Conservation (phyloP, 441 rosid species). For the Oxalis stricta region DNA sequence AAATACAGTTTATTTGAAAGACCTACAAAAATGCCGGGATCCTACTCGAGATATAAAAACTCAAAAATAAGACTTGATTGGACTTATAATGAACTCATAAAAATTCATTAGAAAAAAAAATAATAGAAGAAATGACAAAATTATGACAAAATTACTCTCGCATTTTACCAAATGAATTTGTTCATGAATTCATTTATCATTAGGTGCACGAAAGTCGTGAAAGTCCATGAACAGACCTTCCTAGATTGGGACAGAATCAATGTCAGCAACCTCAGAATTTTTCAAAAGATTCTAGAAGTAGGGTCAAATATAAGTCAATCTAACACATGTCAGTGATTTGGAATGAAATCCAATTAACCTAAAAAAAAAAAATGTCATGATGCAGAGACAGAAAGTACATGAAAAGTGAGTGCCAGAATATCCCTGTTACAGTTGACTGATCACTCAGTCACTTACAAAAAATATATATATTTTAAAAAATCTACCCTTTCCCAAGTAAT, state of each 20-base stretch:
- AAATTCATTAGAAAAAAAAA: too few relatives aligned
- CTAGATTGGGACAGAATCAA: conserved; percentile 22
- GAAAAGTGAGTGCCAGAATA: neutral
- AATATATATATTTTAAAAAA: neutral
- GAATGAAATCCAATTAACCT: neutral
- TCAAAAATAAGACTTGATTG: too few relatives aligned
- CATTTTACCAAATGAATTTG: too few relatives aligned
- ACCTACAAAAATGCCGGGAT: too few relatives aligned
- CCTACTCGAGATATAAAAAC: too few relatives aligned
- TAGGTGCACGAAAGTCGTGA: too few relatives aligned
- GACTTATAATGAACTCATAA: too few relatives aligned
- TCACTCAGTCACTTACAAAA: neutral
- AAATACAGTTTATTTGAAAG: too few relatives aligned
- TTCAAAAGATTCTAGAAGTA: conserved; percentile 7
- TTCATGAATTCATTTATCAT: too few relatives aligned
- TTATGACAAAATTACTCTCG: too few relatives aligned
- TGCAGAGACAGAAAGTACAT: neutral
- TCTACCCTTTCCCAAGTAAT: conserved; percentile 1
- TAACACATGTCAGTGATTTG: conserved; percentile 13
- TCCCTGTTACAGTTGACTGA: conserved; percentile 4
- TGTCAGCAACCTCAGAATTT: conserved; percentile 18
- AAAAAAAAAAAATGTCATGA: neutral
- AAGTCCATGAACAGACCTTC: too few relatives aligned
- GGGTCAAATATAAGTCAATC: conserved; percentile 9
- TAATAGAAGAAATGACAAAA: too few relatives aligned